Evolutionary conservation across 768 basidiomycete species (phyloP).

Genomic region (Atractiella rhizophila): DNA sequence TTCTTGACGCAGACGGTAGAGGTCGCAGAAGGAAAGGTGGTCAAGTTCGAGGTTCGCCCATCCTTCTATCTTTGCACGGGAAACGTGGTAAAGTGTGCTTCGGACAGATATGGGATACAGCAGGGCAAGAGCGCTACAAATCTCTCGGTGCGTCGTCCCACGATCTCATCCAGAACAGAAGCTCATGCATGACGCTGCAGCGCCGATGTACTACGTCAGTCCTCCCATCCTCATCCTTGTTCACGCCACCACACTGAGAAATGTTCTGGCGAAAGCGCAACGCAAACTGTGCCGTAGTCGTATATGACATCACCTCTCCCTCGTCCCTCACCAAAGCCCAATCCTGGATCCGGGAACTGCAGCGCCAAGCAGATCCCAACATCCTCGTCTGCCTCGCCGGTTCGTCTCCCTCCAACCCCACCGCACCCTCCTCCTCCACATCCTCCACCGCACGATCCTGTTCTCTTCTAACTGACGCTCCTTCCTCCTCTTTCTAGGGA

Average conservation of each 20-base stretch:
- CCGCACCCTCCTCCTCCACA: neutral
- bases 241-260: constrained; percentile 95
- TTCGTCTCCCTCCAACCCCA: too few species aligned
- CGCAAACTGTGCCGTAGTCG: constrained; percentile 61
- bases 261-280: too few species aligned
- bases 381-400: too few species aligned
- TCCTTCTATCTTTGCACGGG: neutral
- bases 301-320: constrained; percentile 56
- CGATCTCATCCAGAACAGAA: neutral
- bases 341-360: constrained; percentile 97
- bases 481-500: constrained; percentile 91
- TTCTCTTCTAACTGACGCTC: neutral
- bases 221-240: constrained; percentile 82
- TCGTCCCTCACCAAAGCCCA: constrained; percentile 93
- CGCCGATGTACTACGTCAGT: constrained; percentile 91
- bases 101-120: constrained; percentile 43
- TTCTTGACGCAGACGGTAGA: constrained; percentile 96
- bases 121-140: constrained; percentile 88
- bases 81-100: neutral
- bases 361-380: constrained; percentile 94
- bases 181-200: constrained; percentile 22
- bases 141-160: constrained; percentile 19
- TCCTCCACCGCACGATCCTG: neutral
- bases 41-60: constrained; percentile 73
- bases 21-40: constrained; percentile 60